Evolutionary conservation across 2,329 filamentous ascomycete genomes (phyloP).

Genomic region (Fusarium falciforme): DNA sequence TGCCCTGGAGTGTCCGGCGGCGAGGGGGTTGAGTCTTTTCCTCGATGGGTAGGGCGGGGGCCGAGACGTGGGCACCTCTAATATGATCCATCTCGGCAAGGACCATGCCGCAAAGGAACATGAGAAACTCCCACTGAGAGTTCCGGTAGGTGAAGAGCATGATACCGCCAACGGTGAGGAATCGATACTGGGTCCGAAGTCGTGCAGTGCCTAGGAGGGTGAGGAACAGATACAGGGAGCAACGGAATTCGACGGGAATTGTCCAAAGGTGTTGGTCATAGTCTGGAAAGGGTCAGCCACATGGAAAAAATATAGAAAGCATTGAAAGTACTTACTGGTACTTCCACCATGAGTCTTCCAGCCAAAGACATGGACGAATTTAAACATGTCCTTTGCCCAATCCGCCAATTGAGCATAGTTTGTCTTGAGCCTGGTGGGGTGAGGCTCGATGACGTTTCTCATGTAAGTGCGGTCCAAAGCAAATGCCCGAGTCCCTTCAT

Average conservation of each 20-base stretch:
- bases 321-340: conserved; percentile 49
- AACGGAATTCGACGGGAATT: conserved; percentile 70
- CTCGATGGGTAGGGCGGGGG: conserved; percentile 40
- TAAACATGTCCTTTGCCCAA: conserved; percentile 61
- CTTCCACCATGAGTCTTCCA: conserved; percentile 62
- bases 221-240: conserved; percentile 68
- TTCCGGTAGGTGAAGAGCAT: conserved; percentile 59
- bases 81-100: conserved; percentile 67
- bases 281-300: conserved; percentile 31
- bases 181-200: conserved; percentile 55
- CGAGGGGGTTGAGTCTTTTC: conserved; percentile 26
- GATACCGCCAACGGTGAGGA: conserved; percentile 55
- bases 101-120: conserved; percentile 66
- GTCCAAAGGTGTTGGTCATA: conserved; percentile 73
- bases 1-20: conserved; percentile 16
- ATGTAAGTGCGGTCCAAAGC: conserved; percentile 56
- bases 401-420: conserved; percentile 55
- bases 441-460: conserved; percentile 62
- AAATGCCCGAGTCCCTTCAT: conserved; percentile 61
- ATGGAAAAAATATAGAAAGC: not conserved
- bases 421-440: conserved; percentile 54
- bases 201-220: conserved; percentile 62
- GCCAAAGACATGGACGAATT: conserved; percentile 63
- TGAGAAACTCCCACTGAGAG: conserved; percentile 65
- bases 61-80: conserved; percentile 56